These are phyloP conservation scores for Mycoemilia scoparia DNA, from an alignment of 192 early-diverging fungal genomes.

Conservation along the genomic window DNA sequence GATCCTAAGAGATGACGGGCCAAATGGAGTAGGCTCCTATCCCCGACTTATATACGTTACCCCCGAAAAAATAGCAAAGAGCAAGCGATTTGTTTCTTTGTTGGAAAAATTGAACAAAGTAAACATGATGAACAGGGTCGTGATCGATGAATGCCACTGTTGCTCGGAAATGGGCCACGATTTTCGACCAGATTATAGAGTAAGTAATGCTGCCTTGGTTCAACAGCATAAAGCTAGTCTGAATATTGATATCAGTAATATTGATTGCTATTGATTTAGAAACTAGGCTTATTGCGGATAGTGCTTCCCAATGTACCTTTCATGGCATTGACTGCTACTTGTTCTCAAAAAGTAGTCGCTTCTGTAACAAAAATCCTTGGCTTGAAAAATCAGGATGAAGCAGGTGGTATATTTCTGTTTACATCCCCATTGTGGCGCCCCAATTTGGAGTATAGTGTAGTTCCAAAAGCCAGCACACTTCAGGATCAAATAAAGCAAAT, in stretches of 20 bases:
- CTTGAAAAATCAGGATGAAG: constrained; percentile 15
- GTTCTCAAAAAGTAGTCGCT: constrained; percentile 31
- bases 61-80: constrained; percentile 29
- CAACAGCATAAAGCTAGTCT: no score
- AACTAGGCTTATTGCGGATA: constrained; percentile 27
- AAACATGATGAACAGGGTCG: constrained; percentile 22
- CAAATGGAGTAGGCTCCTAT: constrained; percentile 1
- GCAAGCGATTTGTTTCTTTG: constrained; percentile 22
- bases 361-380: constrained; percentile 34
- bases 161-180: constrained; percentile 32
- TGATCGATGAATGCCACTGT: constrained; percentile 37
- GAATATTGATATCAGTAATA: not conserved
- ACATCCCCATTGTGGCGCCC: constrained; percentile 40
- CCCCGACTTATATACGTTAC: constrained; percentile 27
- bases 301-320: constrained; percentile 43
- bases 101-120: constrained; percentile 21
- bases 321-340: constrained; percentile 67
- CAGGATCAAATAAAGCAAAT: constrained; percentile 28
- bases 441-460: constrained; percentile 43
- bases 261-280: no score
- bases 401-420: constrained; percentile 33
- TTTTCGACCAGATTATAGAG: constrained; percentile 37
- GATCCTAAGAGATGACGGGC: no score
- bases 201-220: no score
- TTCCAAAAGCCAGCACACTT: constrained; percentile 22